Evolutionary conservation across 139 green algal species (phyloP).

Genomic region (Tetraselmis striata): DNA sequence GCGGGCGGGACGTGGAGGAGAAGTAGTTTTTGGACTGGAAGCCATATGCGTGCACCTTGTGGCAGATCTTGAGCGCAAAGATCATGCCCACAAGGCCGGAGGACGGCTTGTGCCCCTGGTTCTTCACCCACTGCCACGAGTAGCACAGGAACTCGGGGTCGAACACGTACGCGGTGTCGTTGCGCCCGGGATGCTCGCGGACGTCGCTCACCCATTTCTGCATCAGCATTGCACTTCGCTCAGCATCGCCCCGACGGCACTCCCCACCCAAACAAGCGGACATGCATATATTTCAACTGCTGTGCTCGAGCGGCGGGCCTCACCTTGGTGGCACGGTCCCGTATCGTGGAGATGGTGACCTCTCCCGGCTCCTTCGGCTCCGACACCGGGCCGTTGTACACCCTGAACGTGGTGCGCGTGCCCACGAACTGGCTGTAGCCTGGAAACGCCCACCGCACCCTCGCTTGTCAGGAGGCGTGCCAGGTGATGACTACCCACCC

Average conservation of each 20-base stretch:
- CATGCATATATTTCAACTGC: too few species aligned
- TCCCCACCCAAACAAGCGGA: too few species aligned
- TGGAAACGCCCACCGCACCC: background rate
- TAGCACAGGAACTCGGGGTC: constrained; percentile 13
- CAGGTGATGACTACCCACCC: background rate
- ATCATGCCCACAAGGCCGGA: constrained; percentile 8
- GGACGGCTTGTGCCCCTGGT: constrained; percentile 6
- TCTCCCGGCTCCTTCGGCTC: background rate
- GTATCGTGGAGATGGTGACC: constrained; percentile 8
- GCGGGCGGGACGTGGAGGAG: background rate
- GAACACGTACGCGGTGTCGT: constrained; percentile 4
- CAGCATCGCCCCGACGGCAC: background rate
- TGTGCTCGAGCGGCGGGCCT: too few species aligned
- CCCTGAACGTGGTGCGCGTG: constrained; percentile 1
- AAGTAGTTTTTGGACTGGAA: constrained; percentile 15
- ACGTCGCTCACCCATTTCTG: constrained; percentile 1
- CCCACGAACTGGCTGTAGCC: constrained; percentile 10
- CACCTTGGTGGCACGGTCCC: background rate
- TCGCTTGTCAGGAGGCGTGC: background rate
- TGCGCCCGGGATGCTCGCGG: background rate
- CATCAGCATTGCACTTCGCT: background rate
- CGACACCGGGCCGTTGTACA: constrained; percentile 9
- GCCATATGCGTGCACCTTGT: constrained; percentile 3
- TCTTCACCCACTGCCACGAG: constrained; percentile 5
- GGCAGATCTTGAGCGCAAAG: constrained; percentile 3